Conservation (phyloP, 257 asterid species). For the Euphrasia confusa region DNA sequence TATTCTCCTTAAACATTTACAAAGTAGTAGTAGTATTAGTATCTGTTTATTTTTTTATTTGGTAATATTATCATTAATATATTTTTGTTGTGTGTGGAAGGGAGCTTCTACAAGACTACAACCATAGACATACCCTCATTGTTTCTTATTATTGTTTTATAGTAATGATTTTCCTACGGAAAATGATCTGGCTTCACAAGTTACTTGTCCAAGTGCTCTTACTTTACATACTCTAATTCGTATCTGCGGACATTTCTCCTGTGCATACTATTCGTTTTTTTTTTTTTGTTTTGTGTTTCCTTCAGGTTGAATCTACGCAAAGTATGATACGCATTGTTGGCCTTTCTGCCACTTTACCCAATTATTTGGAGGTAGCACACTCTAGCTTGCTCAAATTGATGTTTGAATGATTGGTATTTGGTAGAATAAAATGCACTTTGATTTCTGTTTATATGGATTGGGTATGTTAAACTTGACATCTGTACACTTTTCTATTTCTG, state of each 20-base stretch:
- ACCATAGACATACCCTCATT: neutral
- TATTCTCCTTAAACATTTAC: neutral
- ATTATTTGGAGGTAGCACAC: conserved; percentile 76
- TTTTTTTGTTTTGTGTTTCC: conserved; percentile 25
- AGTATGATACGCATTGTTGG: conserved; percentile 98
- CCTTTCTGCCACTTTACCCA: conserved; percentile 96
- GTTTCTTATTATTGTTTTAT: neutral
- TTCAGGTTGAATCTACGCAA: conserved; percentile 97
- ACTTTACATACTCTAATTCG: neutral
- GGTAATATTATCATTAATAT: no score
- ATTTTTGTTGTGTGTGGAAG: neutral
- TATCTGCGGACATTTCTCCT: neutral
- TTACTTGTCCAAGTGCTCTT: neutral
- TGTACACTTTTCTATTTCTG: conserved; percentile 21
- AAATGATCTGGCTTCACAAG: neutral
- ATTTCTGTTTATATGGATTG: conserved; percentile 14
- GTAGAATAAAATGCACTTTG: conserved; percentile 19
- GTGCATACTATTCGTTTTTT: conserved; percentile 6
- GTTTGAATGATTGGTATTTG: conserved; percentile 16
- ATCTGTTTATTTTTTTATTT: neutral
- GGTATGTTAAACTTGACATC: conserved; percentile 19
- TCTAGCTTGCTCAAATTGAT: conserved; percentile 22
- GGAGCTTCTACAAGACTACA: neutral
- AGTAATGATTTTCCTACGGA: neutral
- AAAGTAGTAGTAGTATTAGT: neutral